Evolutionary conservation across 164 flowering plant genomes (phyloP), one percentile per base, ranked within the genome.

Genomic region (Umbellularia californica): DNA sequence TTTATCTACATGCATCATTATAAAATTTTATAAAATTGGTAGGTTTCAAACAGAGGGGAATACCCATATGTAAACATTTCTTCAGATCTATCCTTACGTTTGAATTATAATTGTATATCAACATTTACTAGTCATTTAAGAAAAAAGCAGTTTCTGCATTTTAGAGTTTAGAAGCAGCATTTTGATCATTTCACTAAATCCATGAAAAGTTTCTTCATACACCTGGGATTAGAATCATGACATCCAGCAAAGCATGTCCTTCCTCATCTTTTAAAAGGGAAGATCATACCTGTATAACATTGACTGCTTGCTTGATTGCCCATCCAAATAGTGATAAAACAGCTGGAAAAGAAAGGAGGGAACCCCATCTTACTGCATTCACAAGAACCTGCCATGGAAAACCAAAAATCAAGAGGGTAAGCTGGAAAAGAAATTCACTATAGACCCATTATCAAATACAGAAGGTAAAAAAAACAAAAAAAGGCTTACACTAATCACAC

Each of bases 291-390:
- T 93, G 97, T 80, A 90, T 92, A 24, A 91, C 81, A 77, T 93
- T 93, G 55, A 93, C 78, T 52, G 77, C 47, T 83, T 93, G 98
- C 83, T 93, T 92, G 83, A 87, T 86, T 75, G 85, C 84, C 88
- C 93, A 93, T 78, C 98, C 95, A 82, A 89, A 78, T 23, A 89
- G 75, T 75, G 83, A 77, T 7, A 88, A 66, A 70, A 47, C 81
- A 72, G 84, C 65, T n/a, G 84, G 77, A 74, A 79, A 5, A 23
- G 80, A 78, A 50, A 83, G 75, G 70, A 79, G 25, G 35, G 78
- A 76, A 74, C 74, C 77, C 55, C 79, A 75, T 68, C 58, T 77
- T 50, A 79, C 69, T 52, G 84, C 76, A 64, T 65, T 76, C 65
- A 76, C 58, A 51, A 89, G 19, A 68, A 86, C 92, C 92, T 87